phyloP scores from a whole-genome alignment of 75 land plant genomes.

The Chamaecyparis obtusa region DNA sequence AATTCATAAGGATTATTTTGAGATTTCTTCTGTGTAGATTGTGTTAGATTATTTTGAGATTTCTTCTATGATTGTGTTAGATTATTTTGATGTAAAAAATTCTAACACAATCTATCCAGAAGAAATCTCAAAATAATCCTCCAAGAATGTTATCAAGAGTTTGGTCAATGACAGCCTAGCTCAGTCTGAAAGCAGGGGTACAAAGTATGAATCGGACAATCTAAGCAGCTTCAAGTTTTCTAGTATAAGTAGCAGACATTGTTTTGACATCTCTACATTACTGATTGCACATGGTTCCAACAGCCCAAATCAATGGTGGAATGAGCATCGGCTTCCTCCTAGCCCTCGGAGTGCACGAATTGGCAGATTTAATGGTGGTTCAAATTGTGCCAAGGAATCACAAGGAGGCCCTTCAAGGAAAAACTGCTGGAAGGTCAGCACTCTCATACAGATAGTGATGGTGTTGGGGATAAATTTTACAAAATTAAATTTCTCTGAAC shows the following conservation, averaged over 20 bases:
- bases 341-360: slow-evolving; percentile 21
- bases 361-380: slow-evolving; percentile 21
- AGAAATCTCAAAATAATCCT: too few species aligned
- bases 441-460: neutral
- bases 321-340: slow-evolving; percentile 13
- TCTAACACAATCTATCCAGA: too few species aligned
- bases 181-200: too few species aligned
- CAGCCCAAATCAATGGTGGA: slow-evolving; percentile 41
- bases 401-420: slow-evolving; percentile 29
- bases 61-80: too few species aligned
- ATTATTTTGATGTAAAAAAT: too few species aligned
- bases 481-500: too few species aligned
- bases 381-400: slow-evolving; percentile 24
- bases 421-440: slow-evolving; percentile 30
- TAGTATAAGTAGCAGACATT: slow-evolving; percentile 17
- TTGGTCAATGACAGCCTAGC: too few species aligned
- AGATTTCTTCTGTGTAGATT: too few species aligned
- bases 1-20: too few species aligned
- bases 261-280: slow-evolving; percentile 19
- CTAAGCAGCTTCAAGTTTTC: slow-evolving; percentile 20
- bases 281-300: slow-evolving; percentile 17
- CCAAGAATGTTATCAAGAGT: too few species aligned
- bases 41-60: too few species aligned
- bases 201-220: neutral
- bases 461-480: too few species aligned